These are phyloP conservation scores for Pyrenophora tritici-repentis DNA, from an alignment of 2,329 filamentous ascomycete genomes.

Conservation along the genomic window DNA sequence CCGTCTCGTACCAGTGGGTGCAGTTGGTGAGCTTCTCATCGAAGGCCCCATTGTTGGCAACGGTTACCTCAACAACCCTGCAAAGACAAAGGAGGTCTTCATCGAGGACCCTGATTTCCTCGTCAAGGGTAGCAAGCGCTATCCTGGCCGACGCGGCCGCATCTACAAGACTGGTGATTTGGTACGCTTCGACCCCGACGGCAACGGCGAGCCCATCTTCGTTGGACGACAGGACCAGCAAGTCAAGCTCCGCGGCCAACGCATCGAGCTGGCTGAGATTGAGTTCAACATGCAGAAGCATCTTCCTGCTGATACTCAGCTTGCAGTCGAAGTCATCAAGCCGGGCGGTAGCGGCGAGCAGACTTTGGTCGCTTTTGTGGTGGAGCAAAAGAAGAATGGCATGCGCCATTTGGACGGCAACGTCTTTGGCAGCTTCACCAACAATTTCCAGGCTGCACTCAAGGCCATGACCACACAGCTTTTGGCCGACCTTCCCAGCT, in stretches of 20 bases:
- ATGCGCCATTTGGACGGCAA: slow-evolving; percentile 40
- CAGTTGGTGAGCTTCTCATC: slow-evolving; percentile 60
- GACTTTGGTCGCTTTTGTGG: slow-evolving; percentile 43
- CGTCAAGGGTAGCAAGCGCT: slow-evolving; percentile 63
- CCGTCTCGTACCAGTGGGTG: slow-evolving; percentile 47
- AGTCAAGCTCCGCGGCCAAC: slow-evolving; percentile 50
- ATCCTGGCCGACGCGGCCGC: slow-evolving; percentile 57
- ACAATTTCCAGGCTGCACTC: slow-evolving; percentile 35
- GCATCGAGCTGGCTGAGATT: slow-evolving; percentile 47
- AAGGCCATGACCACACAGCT: slow-evolving; percentile 39
- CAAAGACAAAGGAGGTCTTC: slow-evolving; percentile 46
- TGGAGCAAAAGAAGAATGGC: slow-evolving; percentile 37
- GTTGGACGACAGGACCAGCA: slow-evolving; percentile 47
- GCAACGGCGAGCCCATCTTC: slow-evolving; percentile 43
- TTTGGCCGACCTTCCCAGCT: slow-evolving; percentile 35
- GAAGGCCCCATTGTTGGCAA: slow-evolving; percentile 59
- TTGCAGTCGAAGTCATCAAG: slow-evolving; percentile 58
- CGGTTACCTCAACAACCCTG: slow-evolving; percentile 44
- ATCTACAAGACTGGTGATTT: slow-evolving; percentile 45
- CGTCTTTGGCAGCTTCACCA: slow-evolving; percentile 39
- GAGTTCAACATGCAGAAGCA: slow-evolving; percentile 50
- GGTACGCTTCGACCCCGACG: slow-evolving; percentile 56
- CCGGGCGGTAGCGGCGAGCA: slow-evolving; percentile 38
- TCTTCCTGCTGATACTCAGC: slow-evolving; percentile 42
- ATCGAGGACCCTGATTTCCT: slow-evolving; percentile 62